Base-by-base conservation (phyloP, 2,329 filamentous ascomycete species). In the Fusarium citri region DNA sequence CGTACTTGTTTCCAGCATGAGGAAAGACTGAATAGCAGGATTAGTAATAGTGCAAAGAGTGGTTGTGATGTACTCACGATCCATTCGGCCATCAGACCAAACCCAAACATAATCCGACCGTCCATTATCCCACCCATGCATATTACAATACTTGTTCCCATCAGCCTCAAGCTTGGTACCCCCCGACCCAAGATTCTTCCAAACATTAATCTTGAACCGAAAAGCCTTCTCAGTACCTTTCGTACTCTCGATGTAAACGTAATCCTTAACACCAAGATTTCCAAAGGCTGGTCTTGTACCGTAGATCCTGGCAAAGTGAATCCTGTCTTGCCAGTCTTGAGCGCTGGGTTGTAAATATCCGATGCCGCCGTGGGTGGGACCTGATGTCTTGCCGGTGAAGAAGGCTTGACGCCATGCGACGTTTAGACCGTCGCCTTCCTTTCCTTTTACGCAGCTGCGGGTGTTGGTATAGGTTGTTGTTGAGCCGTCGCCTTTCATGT, bases 391-490 rank as follows among this genome's bases (percentile, higher is more conserved):
- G 12, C 55, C 64, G n/a, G 63, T 48, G n/a, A 47, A 46, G 53
- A 64, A 48, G 1, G 68, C 64, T 49, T 72, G 37, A 2, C 73
- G 64, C 73, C 74, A 70, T 8, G 62, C 67, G 0, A 73, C 70
- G 22, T 71, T 70, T 15, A 75, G 63, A 11, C 72, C 76, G 30
- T 77, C 54, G 3, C 66, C 69, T 3, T 59, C 50, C 10, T 48
- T 49, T 1, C 71, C 72, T 6, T 61, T 59, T 3, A 45, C 26
- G 31, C 66, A 72, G 47, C 74, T 72, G 25, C 72, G 46, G 8
- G 64, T 30, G 53, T 77, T 78, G 30, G 72, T 76, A 53, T 60
- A 74, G 2, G 70, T 74, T 2, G 54, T 61, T 0, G 70, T 72
- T 4, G 22, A 28, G 16, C 75, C 75, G 8, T 47, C 50, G 6